phyloP scores from a whole-genome alignment of 805 yeast genomes.

The Pichia manshurica region DNA sequence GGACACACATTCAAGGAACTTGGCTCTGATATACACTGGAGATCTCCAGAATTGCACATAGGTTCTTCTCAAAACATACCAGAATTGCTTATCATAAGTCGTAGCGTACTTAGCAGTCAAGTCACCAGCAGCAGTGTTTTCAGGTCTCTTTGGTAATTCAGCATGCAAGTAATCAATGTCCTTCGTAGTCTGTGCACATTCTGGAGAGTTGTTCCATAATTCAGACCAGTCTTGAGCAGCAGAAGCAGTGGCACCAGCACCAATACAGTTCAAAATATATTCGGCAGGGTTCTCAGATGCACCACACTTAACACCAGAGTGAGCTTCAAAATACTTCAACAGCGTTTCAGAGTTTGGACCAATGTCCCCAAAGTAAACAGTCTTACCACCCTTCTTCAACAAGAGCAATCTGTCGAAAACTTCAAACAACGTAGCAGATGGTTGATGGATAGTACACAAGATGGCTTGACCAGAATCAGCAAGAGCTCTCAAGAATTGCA shows the following conservation, averaged over 20 bases:
- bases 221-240: conserved; percentile 57
- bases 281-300: conserved; percentile 67
- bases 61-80: conserved; percentile 35
- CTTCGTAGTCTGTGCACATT: conserved; percentile 23
- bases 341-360: conserved; percentile 40
- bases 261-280: conserved; percentile 67
- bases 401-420: conserved; percentile 34
- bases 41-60: conserved; percentile 42
- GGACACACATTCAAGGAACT: conserved; percentile 35
- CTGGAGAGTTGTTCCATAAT: conserved; percentile 44
- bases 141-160: conserved; percentile 14
- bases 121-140: conserved; percentile 25
- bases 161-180: conserved; percentile 28
- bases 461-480: conserved; percentile 52
- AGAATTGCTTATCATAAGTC: conserved; percentile 36
- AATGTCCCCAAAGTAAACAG: conserved; percentile 51
- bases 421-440: conserved; percentile 42
- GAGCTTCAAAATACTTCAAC: conserved; percentile 41
- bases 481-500: conserved; percentile 43
- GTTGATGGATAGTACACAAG: conserved; percentile 53
- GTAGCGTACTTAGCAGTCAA: conserved; percentile 36
- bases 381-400: conserved; percentile 46
- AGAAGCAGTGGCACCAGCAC: conserved; percentile 75
- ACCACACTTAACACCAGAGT: conserved; percentile 63
- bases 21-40: conserved; percentile 44